Conservation (phyloP, 2,329 filamentous ascomycete genomes). For the Lasiodiplodia theobromae region DNA sequence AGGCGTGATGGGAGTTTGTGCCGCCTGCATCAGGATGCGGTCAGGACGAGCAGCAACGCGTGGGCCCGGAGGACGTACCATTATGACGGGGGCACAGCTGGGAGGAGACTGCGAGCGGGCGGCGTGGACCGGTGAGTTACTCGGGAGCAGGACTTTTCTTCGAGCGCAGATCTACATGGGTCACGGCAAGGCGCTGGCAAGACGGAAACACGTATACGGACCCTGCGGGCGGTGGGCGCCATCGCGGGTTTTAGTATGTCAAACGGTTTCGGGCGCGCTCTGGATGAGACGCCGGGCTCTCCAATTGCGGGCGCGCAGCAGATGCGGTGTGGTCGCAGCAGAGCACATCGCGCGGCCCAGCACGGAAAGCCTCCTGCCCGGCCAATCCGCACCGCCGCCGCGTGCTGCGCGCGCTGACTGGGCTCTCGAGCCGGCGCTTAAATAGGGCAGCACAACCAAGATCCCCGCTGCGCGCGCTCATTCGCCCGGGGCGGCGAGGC, state of each 20-base stretch:
- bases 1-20: slow-evolving; percentile 47
- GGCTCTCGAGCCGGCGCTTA: slow-evolving; percentile 44
- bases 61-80: slow-evolving; percentile 40
- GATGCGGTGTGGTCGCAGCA: slow-evolving; percentile 27
- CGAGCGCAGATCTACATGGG: slow-evolving; percentile 29
- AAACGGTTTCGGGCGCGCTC: slow-evolving; percentile 1
- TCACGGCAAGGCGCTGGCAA: slow-evolving; percentile 5
- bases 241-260: slow-evolving; percentile 28
- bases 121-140: slow-evolving; percentile 9
- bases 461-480: slow-evolving; percentile 34
- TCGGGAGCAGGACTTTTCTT: slow-evolving; percentile 25
- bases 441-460: slow-evolving; percentile 39
- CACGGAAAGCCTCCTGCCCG: slow-evolving; percentile 26
- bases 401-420: slow-evolving; percentile 33
- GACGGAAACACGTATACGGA: slow-evolving; percentile 24
- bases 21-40: slow-evolving; percentile 19
- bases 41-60: not conserved
- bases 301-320: slow-evolving; percentile 15
- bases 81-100: slow-evolving; percentile 5
- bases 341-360: slow-evolving; percentile 13
- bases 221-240: slow-evolving; percentile 25
- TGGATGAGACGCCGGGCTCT: slow-evolving; percentile 19
- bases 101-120: slow-evolving; percentile 3
- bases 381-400: slow-evolving; percentile 42
- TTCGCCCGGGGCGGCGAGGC: slow-evolving; percentile 36